These are phyloP conservation scores for Remersonia thermophila DNA, from an alignment of 2,329 filamentous ascomycete species.

Conservation along the genomic window DNA sequence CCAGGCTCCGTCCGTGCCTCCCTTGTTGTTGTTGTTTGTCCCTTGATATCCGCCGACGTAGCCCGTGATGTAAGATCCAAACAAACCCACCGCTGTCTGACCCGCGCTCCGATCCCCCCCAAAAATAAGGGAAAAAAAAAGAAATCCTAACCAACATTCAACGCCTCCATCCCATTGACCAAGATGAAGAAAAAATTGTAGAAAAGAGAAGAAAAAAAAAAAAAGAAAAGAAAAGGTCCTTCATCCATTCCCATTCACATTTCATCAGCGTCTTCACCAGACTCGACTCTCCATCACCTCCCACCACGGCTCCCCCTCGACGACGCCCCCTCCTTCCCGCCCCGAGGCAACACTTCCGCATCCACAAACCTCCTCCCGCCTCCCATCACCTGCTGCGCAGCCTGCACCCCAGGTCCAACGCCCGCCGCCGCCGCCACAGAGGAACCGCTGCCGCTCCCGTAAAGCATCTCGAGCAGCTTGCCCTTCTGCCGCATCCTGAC, in stretches of 20 bases:
- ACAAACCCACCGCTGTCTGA: background rate
- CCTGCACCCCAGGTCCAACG: too few relatives aligned
- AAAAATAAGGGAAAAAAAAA: background rate
- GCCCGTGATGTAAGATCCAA: background rate
- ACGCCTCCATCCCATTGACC: too few relatives aligned
- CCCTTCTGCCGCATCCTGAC: conserved; percentile 71
- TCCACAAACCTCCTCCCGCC: conserved; percentile 2
- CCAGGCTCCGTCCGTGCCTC: too few relatives aligned
- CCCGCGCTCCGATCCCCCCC: background rate
- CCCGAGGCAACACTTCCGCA: background rate
- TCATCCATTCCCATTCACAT: too few relatives aligned
- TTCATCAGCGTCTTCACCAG: too few relatives aligned
- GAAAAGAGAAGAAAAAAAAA: background rate
- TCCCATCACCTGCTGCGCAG: too few relatives aligned
- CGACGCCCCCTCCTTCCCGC: background rate
- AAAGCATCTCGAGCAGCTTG: conserved; percentile 70
- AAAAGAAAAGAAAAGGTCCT: too few relatives aligned
- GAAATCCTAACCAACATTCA: too few relatives aligned
- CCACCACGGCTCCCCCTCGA: background rate
- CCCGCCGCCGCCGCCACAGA: too few relatives aligned
- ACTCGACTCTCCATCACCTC: too few relatives aligned
- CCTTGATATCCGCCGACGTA: too few relatives aligned
- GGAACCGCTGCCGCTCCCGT: conserved; percentile 40
- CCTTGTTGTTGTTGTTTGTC: too few relatives aligned
- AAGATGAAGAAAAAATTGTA: background rate